phyloP scores from a whole-genome alignment of 306 rosid genomes.

The Lathyrus aphaca region DNA sequence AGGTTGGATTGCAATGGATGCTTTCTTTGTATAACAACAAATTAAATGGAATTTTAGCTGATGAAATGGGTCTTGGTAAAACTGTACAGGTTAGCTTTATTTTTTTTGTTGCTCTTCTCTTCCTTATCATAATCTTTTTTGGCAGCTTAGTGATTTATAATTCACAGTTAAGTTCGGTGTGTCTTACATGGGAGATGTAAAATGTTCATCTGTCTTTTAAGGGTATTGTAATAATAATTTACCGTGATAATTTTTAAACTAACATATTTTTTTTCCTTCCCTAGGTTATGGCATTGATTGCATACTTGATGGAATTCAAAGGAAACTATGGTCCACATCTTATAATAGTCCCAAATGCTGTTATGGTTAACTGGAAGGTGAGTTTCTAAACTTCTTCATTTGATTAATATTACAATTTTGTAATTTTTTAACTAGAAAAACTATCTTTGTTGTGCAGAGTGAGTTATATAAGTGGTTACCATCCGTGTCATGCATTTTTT shows the following conservation, averaged over 20 bases:
- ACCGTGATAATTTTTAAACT: conserved; percentile 6
- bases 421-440: conserved; percentile 34
- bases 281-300: conserved; percentile 99
- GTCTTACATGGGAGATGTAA: conserved; percentile 15
- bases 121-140: conserved; percentile 26
- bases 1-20: conserved; percentile 99
- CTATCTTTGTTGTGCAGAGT: conserved; percentile 65
- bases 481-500: conserved; percentile 89
- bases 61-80: conserved; percentile 99
- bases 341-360: conserved; percentile 97
- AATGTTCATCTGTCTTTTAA: conserved; percentile 18
- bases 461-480: conserved; percentile 92
- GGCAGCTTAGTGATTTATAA: conserved; percentile 14
- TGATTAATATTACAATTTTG: conserved; percentile 23
- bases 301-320: conserved; percentile 96
- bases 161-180: conserved; percentile 23
- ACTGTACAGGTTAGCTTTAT: conserved; percentile 84
- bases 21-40: conserved; percentile 99
- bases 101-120: neutral
- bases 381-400: conserved; percentile 20
- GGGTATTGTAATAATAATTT: conserved; percentile 29
- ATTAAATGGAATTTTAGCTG: conserved; percentile 95
- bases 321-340: conserved; percentile 99
- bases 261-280: conserved; percentile 21
- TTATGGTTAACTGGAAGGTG: conserved; percentile 99